Conservation (phyloP, 805 yeast genomes). For the Starmerella potacharoeniae region DNA sequence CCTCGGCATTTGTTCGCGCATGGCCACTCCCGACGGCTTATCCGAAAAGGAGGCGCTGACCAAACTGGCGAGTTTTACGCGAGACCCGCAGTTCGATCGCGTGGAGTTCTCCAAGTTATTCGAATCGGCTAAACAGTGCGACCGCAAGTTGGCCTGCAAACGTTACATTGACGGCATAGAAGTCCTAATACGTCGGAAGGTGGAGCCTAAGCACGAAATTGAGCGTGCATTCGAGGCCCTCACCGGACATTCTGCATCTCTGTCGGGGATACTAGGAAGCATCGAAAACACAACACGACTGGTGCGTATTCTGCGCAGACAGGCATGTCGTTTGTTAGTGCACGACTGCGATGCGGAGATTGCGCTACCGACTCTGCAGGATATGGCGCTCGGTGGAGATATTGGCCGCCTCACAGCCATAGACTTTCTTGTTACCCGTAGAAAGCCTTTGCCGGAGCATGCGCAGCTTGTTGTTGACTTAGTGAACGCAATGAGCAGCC, state of each 20-base stretch:
- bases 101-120: background rate
- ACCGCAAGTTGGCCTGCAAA: background rate
- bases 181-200: background rate
- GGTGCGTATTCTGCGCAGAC: background rate
- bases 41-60: conserved; percentile 1
- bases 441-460: background rate
- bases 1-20: background rate
- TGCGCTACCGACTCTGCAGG: background rate
- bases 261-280: background rate
- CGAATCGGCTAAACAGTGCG: background rate
- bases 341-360: background rate
- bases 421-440: conserved; percentile 3
- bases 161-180: conserved; percentile 1
- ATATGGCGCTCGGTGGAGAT: background rate
- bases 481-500: background rate
- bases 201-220: background rate
- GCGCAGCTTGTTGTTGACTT: background rate
- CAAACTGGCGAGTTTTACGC: background rate
- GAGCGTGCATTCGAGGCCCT: background rate
- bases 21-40: background rate
- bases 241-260: background rate
- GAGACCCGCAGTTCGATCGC: background rate
- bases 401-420: conserved; percentile 5
- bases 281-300: background rate
- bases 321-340: background rate